phyloP scores from a whole-genome alignment of 2,329 filamentous ascomycete genomes.

The Nigrospora sphaerica region DNA sequence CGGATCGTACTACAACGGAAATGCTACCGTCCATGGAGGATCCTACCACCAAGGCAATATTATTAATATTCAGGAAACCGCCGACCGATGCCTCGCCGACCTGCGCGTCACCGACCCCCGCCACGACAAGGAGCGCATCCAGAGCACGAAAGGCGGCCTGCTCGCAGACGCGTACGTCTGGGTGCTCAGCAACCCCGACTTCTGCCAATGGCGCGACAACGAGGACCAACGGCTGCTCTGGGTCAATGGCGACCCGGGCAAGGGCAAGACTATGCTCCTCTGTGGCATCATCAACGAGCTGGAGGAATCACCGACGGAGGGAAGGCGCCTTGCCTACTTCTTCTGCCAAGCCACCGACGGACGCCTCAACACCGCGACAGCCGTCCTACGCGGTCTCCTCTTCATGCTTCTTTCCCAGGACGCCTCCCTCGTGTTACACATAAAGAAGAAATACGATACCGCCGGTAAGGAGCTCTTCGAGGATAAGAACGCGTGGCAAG shows the following conservation, averaged over 20 bases:
- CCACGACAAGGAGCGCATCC: too few relatives aligned
- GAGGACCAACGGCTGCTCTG: conserved; percentile 4
- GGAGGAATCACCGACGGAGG: neutral
- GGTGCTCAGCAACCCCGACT: neutral
- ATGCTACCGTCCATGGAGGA: too few relatives aligned
- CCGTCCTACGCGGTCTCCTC: conserved; percentile 23
- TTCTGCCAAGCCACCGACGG: conserved; percentile 25
- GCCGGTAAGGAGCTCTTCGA: conserved; percentile 24
- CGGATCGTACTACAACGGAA: too few relatives aligned
- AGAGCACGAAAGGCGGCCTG: too few relatives aligned
- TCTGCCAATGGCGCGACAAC: neutral
- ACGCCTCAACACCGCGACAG: conserved; percentile 18
- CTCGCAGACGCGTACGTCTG: too few relatives aligned
- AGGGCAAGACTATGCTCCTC: conserved; percentile 36
- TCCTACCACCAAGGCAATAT: too few relatives aligned
- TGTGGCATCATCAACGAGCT: conserved; percentile 30
- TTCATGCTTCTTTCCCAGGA: conserved; percentile 19
- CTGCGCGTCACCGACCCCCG: too few relatives aligned
- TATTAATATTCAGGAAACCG: neutral
- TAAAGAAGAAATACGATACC: conserved; percentile 23
- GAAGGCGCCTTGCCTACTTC: conserved; percentile 15
- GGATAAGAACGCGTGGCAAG: conserved; percentile 28
- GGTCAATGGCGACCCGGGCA: conserved; percentile 30
- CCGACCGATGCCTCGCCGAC: conserved; percentile 6
- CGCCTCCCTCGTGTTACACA: conserved; percentile 24